Percentiles rank a stretch among this genome's conserved stretches.
These are phyloP conservation scores for Plasmodium reichenowi DNA, from an alignment of 169 alveolate species.

Conservation along the genomic window DNA sequence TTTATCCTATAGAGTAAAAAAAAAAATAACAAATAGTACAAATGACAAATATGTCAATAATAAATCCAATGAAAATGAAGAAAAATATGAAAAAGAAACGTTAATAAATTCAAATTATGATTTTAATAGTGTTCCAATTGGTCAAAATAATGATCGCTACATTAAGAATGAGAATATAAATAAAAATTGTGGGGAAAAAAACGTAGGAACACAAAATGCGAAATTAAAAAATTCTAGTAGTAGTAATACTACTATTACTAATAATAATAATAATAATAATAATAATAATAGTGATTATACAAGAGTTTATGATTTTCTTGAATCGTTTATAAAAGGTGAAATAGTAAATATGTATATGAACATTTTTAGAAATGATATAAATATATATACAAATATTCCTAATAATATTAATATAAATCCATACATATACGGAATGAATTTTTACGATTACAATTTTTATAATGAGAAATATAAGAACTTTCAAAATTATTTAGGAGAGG, in stretches of 20 bases:
- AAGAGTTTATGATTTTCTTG: slow-evolving; percentile 56
- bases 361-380: slow-evolving; percentile 72
- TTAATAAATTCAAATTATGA: slow-evolving; percentile 24
- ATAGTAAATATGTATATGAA: slow-evolving; percentile 63
- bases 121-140: slow-evolving; percentile 5
- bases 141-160: slow-evolving; percentile 17
- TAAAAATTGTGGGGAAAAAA: not conserved
- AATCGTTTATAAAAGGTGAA: slow-evolving; percentile 71
- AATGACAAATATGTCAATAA: slow-evolving; percentile 15
- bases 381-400: slow-evolving; percentile 69
- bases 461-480: slow-evolving; percentile 58
- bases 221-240: slow-evolving; percentile 9
- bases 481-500: slow-evolving; percentile 16
- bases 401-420: slow-evolving; percentile 66
- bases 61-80: slow-evolving; percentile 17
- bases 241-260: slow-evolving; percentile 1
- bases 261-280: slow-evolving; percentile 5
- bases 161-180: slow-evolving; percentile 17
- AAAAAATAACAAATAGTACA: slow-evolving; percentile 6
- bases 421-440: slow-evolving; percentile 61
- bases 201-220: slow-evolving; percentile 10
- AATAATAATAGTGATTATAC: slow-evolving; percentile 27
- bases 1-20: slow-evolving; percentile 63
- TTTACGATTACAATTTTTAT: slow-evolving; percentile 74
- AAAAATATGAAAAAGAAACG: slow-evolving; percentile 14